Base-by-base conservation (phyloP, 2,329 filamentous ascomycete genomes). In the Emmonsiellopsis sp. region DNA sequence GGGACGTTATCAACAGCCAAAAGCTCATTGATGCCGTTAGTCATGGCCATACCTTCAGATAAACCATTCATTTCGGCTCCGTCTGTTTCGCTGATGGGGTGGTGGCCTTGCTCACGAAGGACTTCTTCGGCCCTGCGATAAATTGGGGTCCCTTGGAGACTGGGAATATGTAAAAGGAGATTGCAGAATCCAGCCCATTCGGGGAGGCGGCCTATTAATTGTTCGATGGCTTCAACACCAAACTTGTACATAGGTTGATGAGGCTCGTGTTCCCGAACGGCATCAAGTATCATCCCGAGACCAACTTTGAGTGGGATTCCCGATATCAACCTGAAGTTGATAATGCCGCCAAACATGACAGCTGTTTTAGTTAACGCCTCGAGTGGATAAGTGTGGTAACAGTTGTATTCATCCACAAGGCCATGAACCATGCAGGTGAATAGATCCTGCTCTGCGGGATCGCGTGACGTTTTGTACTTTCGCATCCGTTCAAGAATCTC, bases 371-470 rank as follows among this genome's bases (percentile, higher is more conserved):
- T 92, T 50, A 98, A 76, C 5, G 93, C 93, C 65, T 96, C 92
- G n/a, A 96, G 77, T 0, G 94, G 94, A 68, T 98, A 98, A 64
- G 94, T 91, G 41, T 87, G 83, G 67, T 96, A 98, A 65, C 95
- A 94, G 53, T 86, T 86, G 68, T 96, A 98, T 73, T 98, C 93
- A 63, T 98, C 93, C 62, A 98, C 96, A 3, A 98, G 76, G 0
- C 93, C 93, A 64, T 96, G 91, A 37, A 98, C 95, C 90, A 98
- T 98, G 73, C 92, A 96, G 11, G 92, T 88, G 67, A 98, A 98
- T 6, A 96, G 81, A 66, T 98, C 93, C 67, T 97, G 93, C 56
- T 96, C 89, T 13, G 85, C 75, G 1, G 89, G 80, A 56, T 93
- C 87, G 47, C 83, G 82, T 0, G 94, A 97, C 53, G 84, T 84